Base-by-base conservation (phyloP, 139 green algal genomes). In the Edaphochlamys debaryana region DNA sequence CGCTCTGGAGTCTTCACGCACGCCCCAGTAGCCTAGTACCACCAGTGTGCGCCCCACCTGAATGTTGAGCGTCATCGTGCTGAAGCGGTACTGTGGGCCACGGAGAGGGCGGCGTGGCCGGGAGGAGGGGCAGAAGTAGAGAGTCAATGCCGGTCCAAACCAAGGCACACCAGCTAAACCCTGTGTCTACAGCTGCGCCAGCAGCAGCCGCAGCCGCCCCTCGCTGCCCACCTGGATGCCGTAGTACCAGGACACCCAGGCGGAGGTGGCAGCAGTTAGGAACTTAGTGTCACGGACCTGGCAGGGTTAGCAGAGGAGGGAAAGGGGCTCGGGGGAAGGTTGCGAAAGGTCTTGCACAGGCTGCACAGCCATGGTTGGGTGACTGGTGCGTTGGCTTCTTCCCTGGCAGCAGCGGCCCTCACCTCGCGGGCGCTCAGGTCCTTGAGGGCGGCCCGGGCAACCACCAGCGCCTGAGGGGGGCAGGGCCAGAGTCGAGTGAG, bases 151-250 rank as follows among this genome's bases (percentile, higher is more conserved):
- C n/a, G n/a, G n/a, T n/a, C n/a, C n/a, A n/a, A n/a, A n/a, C n/a
- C n/a, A n/a, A n/a, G n/a, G n/a, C n/a, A n/a, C n/a, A n/a, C n/a
- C n/a, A n/a, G n/a, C n/a, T n/a, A n/a, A n/a, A n/a, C n/a, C n/a
- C n/a, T n/a, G n/a, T n/a, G n/a, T n/a, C n/a, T n/a, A n/a, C n/a
- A n/a, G n/a, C n/a, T n/a, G n/a, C n/a, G n/a, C n/a, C n/a, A n/a
- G n/a, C n/a, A n/a, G n/a, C n/a, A n/a, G n/a, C n/a, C n/a, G n/a
- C n/a, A n/a, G n/a, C n/a, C n/a, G n/a, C n/a, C n/a, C n/a, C n/a
- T n/a, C n/a, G n/a, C n/a, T n/a, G n/a, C n/a, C n/a, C 36, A 78
- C 69, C 48, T 78, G 71, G 29, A 79, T 79, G 25, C 71, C 73
- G 56, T 80, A 80, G 56, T 67, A 69, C 56, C 54, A 80, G 27